Conservation (phyloP, 306 rosid species). For the Cucurbita ficifolia region DNA sequence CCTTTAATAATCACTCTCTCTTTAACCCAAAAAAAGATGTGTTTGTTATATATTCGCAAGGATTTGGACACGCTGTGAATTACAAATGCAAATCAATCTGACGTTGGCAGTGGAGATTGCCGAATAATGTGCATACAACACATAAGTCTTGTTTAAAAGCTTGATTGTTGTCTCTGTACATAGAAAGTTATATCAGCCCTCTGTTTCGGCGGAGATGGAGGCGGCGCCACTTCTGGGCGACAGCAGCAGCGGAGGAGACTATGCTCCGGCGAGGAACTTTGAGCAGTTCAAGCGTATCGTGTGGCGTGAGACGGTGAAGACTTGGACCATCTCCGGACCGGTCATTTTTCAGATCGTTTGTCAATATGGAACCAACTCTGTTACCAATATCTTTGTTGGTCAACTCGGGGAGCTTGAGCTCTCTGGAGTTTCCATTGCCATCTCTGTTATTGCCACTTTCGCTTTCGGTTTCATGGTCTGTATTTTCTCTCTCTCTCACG, state of each 20-base stretch:
- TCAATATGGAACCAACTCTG: conserved; percentile 31
- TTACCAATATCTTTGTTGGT: conserved; percentile 46
- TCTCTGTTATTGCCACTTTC: conserved; percentile 47
- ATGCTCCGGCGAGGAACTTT: conserved; percentile 10
- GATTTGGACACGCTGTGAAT: neutral
- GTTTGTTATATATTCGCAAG: neutral
- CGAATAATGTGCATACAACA: neutral
- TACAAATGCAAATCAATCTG: neutral
- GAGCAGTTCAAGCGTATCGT: conserved; percentile 11
- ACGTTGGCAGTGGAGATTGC: neutral
- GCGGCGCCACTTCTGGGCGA: neutral
- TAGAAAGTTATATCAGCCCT: neutral
- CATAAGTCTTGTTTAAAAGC: neutral
- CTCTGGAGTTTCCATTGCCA: conserved; percentile 50
- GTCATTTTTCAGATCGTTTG: conserved; percentile 31
- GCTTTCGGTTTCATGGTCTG: conserved; percentile 46
- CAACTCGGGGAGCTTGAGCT: conserved; percentile 55
- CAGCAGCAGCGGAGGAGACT: conserved; percentile 9
- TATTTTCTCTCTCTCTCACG: neutral
- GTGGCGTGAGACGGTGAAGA: conserved; percentile 18
- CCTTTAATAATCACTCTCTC: neutral
- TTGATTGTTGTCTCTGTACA: neutral
- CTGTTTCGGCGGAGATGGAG: neutral
- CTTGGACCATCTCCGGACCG: conserved; percentile 34
- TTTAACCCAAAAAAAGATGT: neutral